Percentiles rank a stretch among this genome's conserved stretches.
Conservation (phyloP, 1,284 basidiomycete species). For the Trichosporon faecale region DNA sequence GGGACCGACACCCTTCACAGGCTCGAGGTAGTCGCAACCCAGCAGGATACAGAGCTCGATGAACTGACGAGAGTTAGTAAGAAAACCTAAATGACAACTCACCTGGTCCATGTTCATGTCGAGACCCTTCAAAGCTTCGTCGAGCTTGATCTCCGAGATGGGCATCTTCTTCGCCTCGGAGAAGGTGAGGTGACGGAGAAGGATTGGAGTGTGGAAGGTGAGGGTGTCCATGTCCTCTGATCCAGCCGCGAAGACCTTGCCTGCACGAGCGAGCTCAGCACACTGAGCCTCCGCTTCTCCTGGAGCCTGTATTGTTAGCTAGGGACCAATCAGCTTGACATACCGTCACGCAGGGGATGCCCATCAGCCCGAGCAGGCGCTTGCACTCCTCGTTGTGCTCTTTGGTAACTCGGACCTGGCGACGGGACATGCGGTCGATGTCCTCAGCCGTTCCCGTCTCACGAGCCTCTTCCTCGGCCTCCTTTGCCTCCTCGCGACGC, state of each 20-base stretch:
- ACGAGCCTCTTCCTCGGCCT: constrained; percentile 92
- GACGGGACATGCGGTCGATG: constrained; percentile 81
- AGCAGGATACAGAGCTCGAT: constrained; percentile 95
- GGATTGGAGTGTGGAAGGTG: constrained; percentile 86
- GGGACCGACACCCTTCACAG: constrained; percentile 58
- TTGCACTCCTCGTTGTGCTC: constrained; percentile 97
- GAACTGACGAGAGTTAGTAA: constrained; percentile 60
- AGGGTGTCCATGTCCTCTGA: constrained; percentile 99
- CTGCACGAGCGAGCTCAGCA: constrained; percentile 90
- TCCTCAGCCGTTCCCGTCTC: constrained; percentile 92
- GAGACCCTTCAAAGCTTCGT: constrained; percentile 79
- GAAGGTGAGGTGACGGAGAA: constrained; percentile 94
- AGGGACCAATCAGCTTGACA: constrained; percentile 36
- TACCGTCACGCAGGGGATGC: constrained; percentile 88
- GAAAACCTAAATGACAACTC: constrained; percentile 16
- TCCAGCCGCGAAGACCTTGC: constrained; percentile 93
- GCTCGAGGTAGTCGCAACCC: constrained; percentile 91
- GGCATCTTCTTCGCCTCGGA: constrained; percentile 98
- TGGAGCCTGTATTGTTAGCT: constrained; percentile 66
- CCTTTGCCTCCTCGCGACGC: constrained; percentile 84
- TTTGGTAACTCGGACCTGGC: constrained; percentile 90
- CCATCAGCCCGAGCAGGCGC: constrained; percentile 86
- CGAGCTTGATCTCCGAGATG: constrained; percentile 87
- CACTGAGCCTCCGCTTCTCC: constrained; percentile 99
- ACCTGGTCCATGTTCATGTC: constrained; percentile 90